These are phyloP conservation scores for Heteromeles arbutifolia DNA, from an alignment of 306 rosid genomes.

Conservation along the genomic window DNA sequence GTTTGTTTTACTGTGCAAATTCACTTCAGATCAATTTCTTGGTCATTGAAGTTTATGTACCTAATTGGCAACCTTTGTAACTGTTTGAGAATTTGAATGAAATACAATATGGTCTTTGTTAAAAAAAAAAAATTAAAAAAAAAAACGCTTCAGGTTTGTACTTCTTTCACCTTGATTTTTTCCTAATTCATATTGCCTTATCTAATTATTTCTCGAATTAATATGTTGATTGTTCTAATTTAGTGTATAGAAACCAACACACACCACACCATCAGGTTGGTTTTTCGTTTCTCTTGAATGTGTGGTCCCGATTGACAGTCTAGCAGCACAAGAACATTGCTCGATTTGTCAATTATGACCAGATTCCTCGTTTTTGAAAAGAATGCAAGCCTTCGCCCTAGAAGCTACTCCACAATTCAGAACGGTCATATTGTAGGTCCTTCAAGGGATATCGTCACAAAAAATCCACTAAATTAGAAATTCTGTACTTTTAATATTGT, in stretches of 20 bases:
- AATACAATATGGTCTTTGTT: no score
- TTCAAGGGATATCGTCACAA: background rate
- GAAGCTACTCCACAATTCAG: background rate
- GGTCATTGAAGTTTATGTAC: no score
- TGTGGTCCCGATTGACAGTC: background rate
- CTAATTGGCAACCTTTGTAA: no score
- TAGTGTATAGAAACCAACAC: background rate
- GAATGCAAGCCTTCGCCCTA: background rate
- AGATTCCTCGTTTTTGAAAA: background rate
- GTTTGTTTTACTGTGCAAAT: no score
- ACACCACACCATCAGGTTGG: background rate
- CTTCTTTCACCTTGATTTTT: background rate
- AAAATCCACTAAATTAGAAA: background rate
- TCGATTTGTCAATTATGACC: background rate
- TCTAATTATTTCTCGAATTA: background rate
- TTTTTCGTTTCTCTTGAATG: background rate
- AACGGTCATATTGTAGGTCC: background rate
- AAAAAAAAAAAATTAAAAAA: no score
- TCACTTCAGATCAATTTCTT: no score
- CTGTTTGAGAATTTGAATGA: no score
- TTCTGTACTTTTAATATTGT: no score
- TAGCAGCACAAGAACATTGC: background rate
- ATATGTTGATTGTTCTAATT: background rate
- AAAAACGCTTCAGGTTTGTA: slow-evolving; percentile 75
- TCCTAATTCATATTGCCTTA: background rate